Base-by-base conservation (phyloP, 1,284 basidiomycete genomes). In the Vanrija sp. region DNA sequence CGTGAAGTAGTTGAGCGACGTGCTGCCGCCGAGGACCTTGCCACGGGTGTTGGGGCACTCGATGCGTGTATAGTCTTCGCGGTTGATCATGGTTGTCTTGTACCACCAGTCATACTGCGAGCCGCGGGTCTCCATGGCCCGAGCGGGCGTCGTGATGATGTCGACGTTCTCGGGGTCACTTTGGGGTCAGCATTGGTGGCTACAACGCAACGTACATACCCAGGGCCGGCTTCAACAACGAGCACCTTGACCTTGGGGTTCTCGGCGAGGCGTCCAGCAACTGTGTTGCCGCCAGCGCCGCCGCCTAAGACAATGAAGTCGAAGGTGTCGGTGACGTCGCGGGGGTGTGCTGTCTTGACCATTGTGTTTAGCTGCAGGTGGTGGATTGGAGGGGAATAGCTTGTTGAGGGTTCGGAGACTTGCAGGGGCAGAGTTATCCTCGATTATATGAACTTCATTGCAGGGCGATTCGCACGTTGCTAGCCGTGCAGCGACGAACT, bases 291-390 rank as follows among this genome's bases (percentile, higher is more conserved):
- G 6, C 82, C 79, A 3, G 83, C 73, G 1, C 84, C 84, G 12
- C 78, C 83, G 4, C 83, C 84, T 10, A 84, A 78, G 39, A 85
- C 74, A 59, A 85, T 82, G 61, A 85, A 85, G 73, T 85, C 83
- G 40, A 57, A 59, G 42, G 39, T 29, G 12, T 48, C 26, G 18
- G 29, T 14, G 23, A 50, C 54, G 39, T 56, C 46, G 23, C 47
- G 48, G 40, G 54, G 54, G 39, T 47, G 49, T 8, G 49, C 48
- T 18, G 39, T n/a, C 29, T 43, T 38, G 39, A 40, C 34, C 45
- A 34, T 38, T 16, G 44, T 46, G 16, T 28, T 19, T 21, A 18
- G 15, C 14, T 26, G 34, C 1, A 26, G 39, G 38, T 14, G 38
- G n/a, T 38, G 10, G 28, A 10, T 28, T 23, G 3, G 5, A 23